phyloP scores from a whole-genome alignment of 225 moss, liverwort and hornwort genomes.

The Physcomitrellopsis africana region DNA sequence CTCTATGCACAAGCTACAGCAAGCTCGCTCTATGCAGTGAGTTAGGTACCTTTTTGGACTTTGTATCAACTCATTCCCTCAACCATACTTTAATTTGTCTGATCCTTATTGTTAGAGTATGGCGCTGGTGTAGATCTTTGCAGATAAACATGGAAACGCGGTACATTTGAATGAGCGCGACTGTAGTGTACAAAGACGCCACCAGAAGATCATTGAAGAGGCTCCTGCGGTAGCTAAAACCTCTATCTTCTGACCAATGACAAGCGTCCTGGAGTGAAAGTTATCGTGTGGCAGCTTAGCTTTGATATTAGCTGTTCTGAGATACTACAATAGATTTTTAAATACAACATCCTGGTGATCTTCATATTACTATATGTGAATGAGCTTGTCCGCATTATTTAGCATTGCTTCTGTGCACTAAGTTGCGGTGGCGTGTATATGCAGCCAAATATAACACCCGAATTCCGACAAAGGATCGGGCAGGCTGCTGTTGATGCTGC shows the following conservation, averaged over 20 bases:
- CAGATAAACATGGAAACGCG: constrained; percentile 90
- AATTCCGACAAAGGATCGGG: constrained; percentile 84
- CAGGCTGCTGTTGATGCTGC: constrained; percentile 93
- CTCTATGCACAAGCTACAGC: not conserved
- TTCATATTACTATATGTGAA: constrained; percentile 3
- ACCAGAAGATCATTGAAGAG: constrained; percentile 99
- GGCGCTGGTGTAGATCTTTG: constrained; percentile 75
- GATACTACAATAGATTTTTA: not conserved
- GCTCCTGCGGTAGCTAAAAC: constrained; percentile 82
- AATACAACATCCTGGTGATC: constrained; percentile 6
- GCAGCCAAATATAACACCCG: constrained; percentile 84
- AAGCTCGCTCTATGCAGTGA: not conserved
- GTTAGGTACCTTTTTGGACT: not conserved
- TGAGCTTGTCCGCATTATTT: constrained; percentile 3
- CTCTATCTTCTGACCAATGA: constrained; percentile 14
- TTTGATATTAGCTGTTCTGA: not conserved
- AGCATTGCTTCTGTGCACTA: constrained; percentile 18
- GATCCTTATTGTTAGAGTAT: constrained; percentile 20
- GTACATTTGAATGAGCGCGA: constrained; percentile 93
- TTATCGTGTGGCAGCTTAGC: not conserved
- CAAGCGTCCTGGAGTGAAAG: not conserved
- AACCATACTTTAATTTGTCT: not conserved
- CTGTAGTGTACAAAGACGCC: constrained; percentile 97
- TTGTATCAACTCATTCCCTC: constrained; percentile 2
- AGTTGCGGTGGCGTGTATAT: constrained; percentile 24